Percentiles rank a stretch among this genome's conserved stretches.
These are phyloP conservation scores for Phytopythium montanum DNA, from an alignment of 352 stramenopile species.

Conservation along the genomic window DNA sequence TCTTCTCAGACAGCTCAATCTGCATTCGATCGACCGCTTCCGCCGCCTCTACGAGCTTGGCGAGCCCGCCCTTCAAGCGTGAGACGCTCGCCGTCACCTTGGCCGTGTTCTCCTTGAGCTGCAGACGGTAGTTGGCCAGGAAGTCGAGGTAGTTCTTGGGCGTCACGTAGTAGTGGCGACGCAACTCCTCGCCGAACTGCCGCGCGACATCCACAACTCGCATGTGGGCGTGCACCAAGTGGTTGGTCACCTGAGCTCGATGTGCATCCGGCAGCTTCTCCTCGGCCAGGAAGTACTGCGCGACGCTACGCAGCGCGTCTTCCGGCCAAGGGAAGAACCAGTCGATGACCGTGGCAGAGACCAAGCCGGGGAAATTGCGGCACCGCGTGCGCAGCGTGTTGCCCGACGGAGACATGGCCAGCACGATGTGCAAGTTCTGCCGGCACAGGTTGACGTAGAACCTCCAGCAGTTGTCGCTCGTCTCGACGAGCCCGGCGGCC, in stretches of 20 bases:
- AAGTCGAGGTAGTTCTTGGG: constrained; percentile 97
- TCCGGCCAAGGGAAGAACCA: constrained; percentile 97
- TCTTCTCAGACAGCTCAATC: constrained; percentile 92
- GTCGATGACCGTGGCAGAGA: constrained; percentile 93
- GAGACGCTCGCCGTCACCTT: constrained; percentile 90
- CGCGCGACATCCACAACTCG: constrained; percentile 88
- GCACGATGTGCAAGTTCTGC: constrained; percentile 93
- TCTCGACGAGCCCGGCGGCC: constrained; percentile 84
- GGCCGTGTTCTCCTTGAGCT: constrained; percentile 89
- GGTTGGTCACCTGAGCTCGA: constrained; percentile 75
- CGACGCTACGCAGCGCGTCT: constrained; percentile 91
- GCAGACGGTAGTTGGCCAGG: constrained; percentile 90
- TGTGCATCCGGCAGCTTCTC: constrained; percentile 89
- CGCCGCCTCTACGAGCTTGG: constrained; percentile 93
- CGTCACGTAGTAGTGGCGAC: constrained; percentile 96
- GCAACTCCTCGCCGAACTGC: constrained; percentile 89
- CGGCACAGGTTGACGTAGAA: constrained; percentile 93
- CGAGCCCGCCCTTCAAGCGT: constrained; percentile 89
- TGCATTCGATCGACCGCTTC: constrained; percentile 93
- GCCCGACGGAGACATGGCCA: constrained; percentile 94
- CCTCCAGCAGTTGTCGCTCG: constrained; percentile 92
- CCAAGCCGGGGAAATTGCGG: constrained; percentile 93
- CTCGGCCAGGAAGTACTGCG: constrained; percentile 91
- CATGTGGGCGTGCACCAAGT: constrained; percentile 91
- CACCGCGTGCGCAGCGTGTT: constrained; percentile 92